phyloP scores from a whole-genome alignment of 2,329 filamentous ascomycete species.

The Escovopsis sp. region DNA sequence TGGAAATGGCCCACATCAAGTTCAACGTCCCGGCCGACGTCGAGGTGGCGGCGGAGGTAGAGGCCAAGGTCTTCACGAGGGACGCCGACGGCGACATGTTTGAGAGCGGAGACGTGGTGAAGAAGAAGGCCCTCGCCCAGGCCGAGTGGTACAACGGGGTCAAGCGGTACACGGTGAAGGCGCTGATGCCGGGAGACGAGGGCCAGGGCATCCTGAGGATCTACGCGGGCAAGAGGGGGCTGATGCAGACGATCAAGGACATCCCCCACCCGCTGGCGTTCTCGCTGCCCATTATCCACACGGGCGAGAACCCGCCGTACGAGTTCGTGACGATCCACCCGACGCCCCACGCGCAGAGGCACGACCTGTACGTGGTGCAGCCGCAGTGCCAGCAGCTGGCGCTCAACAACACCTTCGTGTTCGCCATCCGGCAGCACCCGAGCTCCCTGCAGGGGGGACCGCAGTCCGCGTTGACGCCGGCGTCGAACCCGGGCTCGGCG shows the following conservation, averaged over 20 bases:
- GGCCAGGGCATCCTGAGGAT: slow-evolving; percentile 77
- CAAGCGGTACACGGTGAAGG: slow-evolving; percentile 90
- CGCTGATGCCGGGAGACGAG: slow-evolving; percentile 79
- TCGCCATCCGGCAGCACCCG: slow-evolving; percentile 85
- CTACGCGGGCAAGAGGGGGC: slow-evolving; percentile 82
- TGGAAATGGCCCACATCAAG: slow-evolving; percentile 85
- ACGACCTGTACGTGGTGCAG: slow-evolving; percentile 93
- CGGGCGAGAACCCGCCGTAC: slow-evolving; percentile 83
- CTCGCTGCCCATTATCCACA: slow-evolving; percentile 77
- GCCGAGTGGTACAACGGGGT: slow-evolving; percentile 77
- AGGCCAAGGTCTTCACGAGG: slow-evolving; percentile 62
- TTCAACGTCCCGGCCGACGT: slow-evolving; percentile 79
- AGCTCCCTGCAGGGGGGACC: slow-evolving; percentile 29
- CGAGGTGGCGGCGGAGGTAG: slow-evolving; percentile 83
- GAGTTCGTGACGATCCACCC: slow-evolving; percentile 88
- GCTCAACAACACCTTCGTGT: slow-evolving; percentile 95
- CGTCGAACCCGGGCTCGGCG: slow-evolving; percentile 30
- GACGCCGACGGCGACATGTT: slow-evolving; percentile 86
- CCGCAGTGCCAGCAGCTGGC: slow-evolving; percentile 82
- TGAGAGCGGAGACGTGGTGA: slow-evolving; percentile 75
- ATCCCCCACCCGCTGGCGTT: slow-evolving; percentile 87
- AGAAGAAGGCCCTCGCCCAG: slow-evolving; percentile 77
- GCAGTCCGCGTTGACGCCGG: slow-evolving; percentile 25
- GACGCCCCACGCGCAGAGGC: slow-evolving; percentile 90
- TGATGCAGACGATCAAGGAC: slow-evolving; percentile 96